Evolutionary conservation across 352 stramenopile species (phyloP).

Genomic region (Globisporangium nagaii): DNA sequence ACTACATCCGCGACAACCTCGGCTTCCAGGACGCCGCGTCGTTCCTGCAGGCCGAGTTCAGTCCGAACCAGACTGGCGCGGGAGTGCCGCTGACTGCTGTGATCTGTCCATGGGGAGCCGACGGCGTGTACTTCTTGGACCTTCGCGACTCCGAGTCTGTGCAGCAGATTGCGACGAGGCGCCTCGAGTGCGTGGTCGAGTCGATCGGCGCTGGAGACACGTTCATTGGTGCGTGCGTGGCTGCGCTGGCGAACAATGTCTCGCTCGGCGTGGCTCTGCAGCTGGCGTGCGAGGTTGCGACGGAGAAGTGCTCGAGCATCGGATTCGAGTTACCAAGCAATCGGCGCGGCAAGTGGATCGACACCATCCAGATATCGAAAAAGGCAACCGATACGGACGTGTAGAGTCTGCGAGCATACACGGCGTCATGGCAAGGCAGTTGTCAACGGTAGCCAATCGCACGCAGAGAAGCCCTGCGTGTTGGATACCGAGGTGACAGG

Average conservation of each 20-base stretch:
- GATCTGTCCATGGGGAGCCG: slow-evolving; percentile 59
- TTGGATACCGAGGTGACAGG: no score
- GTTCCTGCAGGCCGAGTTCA: slow-evolving; percentile 29
- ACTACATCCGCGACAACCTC: slow-evolving; percentile 64
- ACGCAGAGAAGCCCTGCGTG: no score
- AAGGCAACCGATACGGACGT: neutral
- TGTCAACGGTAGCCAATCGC: no score
- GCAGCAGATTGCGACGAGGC: slow-evolving; percentile 30
- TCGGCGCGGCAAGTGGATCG: slow-evolving; percentile 13
- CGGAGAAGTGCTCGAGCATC: slow-evolving; percentile 49
- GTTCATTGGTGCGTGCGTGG: slow-evolving; percentile 63
- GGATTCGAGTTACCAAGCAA: slow-evolving; percentile 35
- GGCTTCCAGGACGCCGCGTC: slow-evolving; percentile 21
- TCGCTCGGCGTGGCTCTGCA: slow-evolving; percentile 27
- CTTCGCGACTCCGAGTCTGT: slow-evolving; percentile 4
- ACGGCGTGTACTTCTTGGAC: slow-evolving; percentile 56
- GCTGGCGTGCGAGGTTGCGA: slow-evolving; percentile 46
- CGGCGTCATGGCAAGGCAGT: no score
- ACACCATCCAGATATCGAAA: neutral
- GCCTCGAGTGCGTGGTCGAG: slow-evolving; percentile 39
- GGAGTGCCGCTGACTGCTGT: slow-evolving; percentile 22
- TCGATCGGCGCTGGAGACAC: slow-evolving; percentile 71
- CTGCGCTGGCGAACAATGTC: slow-evolving; percentile 26
- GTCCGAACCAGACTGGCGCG: neutral
- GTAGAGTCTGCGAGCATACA: no score